phyloP scores from a whole-genome alignment of 495 filamentous ascomycete genomes.

The Neurospora sp. region DNA sequence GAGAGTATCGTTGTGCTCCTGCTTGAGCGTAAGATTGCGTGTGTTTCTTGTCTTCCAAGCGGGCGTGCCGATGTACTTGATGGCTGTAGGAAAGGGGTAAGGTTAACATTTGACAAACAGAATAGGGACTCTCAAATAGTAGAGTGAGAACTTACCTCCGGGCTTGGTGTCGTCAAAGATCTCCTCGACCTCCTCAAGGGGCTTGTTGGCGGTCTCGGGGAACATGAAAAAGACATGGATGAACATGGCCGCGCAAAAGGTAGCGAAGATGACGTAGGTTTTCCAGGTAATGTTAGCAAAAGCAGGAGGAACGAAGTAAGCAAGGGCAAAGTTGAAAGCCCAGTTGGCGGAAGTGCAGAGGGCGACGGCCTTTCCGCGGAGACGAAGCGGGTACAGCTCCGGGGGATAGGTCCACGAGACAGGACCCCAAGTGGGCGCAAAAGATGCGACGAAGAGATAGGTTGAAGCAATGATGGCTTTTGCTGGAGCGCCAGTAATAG shows the following conservation, averaged over 20 bases:
- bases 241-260: constrained; percentile 62
- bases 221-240: constrained; percentile 73
- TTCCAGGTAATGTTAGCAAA: constrained; percentile 68
- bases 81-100: constrained; percentile 29
- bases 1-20: constrained; percentile 23
- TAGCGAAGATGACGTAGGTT: constrained; percentile 65
- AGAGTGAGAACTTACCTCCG: constrained; percentile 10
- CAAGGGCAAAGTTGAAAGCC: constrained; percentile 72
- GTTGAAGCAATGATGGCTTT: constrained; percentile 67
- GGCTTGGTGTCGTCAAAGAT: constrained; percentile 49
- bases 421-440: constrained; percentile 65
- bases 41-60: constrained; percentile 57
- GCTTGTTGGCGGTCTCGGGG: constrained; percentile 75
- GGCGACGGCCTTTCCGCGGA: constrained; percentile 66
- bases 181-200: constrained; percentile 62
- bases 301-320: constrained; percentile 66
- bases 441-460: constrained; percentile 69
- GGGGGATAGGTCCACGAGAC: constrained; percentile 68
- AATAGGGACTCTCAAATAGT: neutral
- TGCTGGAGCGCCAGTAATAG: constrained; percentile 47
- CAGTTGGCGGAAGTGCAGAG: constrained; percentile 63
- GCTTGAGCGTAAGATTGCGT: constrained; percentile 16
- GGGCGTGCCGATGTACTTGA: constrained; percentile 53
- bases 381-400: constrained; percentile 64
- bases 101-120: neutral